Evolutionary conservation across 1,284 basidiomycete genomes (phyloP).

Genomic region (Golubevia pallescens): DNA sequence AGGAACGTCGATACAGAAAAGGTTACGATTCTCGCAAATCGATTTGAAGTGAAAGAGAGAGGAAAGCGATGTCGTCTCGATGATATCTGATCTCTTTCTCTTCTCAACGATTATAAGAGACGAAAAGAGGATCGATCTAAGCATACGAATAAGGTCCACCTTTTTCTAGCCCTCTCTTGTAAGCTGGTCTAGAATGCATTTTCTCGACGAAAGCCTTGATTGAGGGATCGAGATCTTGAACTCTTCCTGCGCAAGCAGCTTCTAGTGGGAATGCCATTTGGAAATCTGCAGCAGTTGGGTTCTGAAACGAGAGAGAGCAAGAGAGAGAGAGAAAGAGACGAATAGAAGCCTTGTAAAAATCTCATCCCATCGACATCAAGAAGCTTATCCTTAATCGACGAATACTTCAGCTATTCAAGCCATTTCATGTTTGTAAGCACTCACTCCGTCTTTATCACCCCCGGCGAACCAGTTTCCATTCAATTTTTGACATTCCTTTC

Average conservation of each 20-base stretch:
- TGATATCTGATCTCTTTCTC: no score
- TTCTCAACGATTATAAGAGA: no score
- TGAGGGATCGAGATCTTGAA: conserved; percentile 23
- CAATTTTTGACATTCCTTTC: conserved; percentile 15
- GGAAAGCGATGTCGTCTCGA: no score
- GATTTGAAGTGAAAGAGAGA: no score
- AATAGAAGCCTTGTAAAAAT: conserved; percentile 1
- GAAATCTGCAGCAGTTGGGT: conserved; percentile 44
- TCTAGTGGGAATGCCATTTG: conserved; percentile 61
- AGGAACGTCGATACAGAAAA: no score
- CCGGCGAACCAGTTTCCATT: conserved; percentile 43
- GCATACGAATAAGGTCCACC: conserved; percentile 50
- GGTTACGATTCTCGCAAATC: no score
- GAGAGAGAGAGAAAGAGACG: not conserved
- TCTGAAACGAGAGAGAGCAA: no score
- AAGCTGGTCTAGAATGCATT: conserved; percentile 48
- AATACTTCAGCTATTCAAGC: no score
- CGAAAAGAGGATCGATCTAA: no score
- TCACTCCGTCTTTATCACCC: conserved; percentile 39
- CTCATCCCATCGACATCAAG: no score
- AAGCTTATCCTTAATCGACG: no score
- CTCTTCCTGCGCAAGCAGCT: conserved; percentile 32
- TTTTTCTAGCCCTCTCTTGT: conserved; percentile 47
- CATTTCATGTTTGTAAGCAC: no score
- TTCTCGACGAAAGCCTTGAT: conserved; percentile 49